Evolutionary conservation across 805 yeast species (phyloP).

Genomic region (Yarrowia porcina): DNA sequence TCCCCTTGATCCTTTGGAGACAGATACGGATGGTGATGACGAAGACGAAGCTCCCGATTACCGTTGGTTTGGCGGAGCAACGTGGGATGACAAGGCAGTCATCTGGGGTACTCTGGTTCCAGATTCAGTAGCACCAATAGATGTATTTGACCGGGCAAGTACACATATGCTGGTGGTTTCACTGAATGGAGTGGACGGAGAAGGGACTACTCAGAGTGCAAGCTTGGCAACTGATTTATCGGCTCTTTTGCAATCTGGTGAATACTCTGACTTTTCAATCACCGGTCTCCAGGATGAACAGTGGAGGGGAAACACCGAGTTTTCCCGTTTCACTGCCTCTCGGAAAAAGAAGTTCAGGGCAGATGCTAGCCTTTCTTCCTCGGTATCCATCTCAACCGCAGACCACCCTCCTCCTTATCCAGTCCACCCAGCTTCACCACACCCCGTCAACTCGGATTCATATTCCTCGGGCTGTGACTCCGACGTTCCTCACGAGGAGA

Average conservation of each 20-base stretch:
- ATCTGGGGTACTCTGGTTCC: slow-evolving; percentile 6
- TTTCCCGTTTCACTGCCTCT: neutral
- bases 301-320: neutral
- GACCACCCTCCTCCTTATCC: neutral
- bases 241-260: neutral
- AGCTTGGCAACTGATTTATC: neutral
- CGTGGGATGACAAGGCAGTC: slow-evolving; percentile 1
- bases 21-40: neutral
- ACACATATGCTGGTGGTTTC: slow-evolving; percentile 5
- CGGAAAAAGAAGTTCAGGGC: neutral
- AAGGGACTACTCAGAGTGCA: neutral
- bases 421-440: neutral
- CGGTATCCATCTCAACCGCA: neutral
- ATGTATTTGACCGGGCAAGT: neutral
- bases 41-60: neutral
- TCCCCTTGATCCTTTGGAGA: neutral
- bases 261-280: neutral
- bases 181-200: neutral
- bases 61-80: neutral
- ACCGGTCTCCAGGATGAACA: neutral
- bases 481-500: neutral
- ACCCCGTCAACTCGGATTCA: neutral
- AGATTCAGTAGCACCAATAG: neutral
- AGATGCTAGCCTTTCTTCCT: neutral
- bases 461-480: neutral